A percentile compares a stretch with the other conserved stretches of the same genome.
These are phyloP conservation scores for Clonostachys rhizophaga DNA, from an alignment of 2,329 filamentous ascomycete genomes.

Conservation along the genomic window DNA sequence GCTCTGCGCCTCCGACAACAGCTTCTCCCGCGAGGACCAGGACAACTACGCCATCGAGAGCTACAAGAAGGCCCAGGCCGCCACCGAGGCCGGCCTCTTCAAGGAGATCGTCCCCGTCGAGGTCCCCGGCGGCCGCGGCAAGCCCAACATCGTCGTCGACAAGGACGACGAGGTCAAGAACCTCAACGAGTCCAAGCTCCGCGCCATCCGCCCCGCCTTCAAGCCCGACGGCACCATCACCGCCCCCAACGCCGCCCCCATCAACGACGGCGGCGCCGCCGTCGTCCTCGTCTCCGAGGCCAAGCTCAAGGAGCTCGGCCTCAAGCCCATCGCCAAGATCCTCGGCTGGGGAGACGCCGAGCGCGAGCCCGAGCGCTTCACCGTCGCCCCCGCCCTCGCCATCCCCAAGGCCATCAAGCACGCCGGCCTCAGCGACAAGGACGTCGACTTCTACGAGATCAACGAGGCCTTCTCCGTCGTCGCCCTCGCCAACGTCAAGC, in stretches of 20 bases:
- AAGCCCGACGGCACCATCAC: constrained; percentile 85
- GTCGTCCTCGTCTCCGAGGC: constrained; percentile 91
- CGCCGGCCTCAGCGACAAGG: constrained; percentile 71
- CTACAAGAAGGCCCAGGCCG: constrained; percentile 89
- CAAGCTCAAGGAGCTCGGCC: constrained; percentile 84
- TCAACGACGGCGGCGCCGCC: constrained; percentile 92
- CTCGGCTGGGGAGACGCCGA: constrained; percentile 96
- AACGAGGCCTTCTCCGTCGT: constrained; percentile 99
- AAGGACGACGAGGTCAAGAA: constrained; percentile 97
- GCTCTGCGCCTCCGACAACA: constrained; percentile 84
- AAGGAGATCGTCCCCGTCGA: constrained; percentile 87
- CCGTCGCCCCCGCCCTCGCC: constrained; percentile 84
- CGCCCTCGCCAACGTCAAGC: constrained; percentile 91
- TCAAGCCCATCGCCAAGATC: constrained; percentile 94
- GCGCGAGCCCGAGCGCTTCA: constrained; percentile 90
- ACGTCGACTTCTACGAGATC: constrained; percentile 94
- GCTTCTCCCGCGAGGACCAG: constrained; percentile 77
- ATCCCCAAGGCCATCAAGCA: constrained; percentile 98
- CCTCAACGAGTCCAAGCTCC: constrained; percentile 78
- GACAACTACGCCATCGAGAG: constrained; percentile 94
- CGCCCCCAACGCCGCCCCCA: constrained; percentile 90
- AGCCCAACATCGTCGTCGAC: constrained; percentile 75
- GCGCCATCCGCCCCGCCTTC: constrained; percentile 80
- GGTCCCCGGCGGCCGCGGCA: constrained; percentile 83
- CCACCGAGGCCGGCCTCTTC: constrained; percentile 78